These are phyloP conservation scores for Naganishia vaughanmartiniae DNA, from an alignment of 768 basidiomycete genomes.

Conservation along the genomic window DNA sequence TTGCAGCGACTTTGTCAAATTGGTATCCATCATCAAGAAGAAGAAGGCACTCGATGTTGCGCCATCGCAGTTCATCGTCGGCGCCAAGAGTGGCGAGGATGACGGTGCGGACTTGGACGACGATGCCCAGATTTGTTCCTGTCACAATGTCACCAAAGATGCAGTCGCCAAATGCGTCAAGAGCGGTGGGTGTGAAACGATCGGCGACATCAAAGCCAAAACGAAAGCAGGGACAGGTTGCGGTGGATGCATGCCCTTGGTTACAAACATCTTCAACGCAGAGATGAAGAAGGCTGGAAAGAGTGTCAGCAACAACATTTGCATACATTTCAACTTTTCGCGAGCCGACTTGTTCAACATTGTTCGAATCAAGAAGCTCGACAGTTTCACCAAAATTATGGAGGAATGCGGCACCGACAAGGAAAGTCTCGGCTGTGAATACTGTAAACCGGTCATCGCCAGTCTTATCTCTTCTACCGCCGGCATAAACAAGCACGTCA, in stretches of 20 bases:
- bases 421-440: slow-evolving; percentile 65
- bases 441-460: slow-evolving; percentile 69
- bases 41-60: slow-evolving; percentile 68
- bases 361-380: slow-evolving; percentile 64
- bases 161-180: slow-evolving; percentile 59
- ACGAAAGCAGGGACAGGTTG: slow-evolving; percentile 73
- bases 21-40: slow-evolving; percentile 69
- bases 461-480: slow-evolving; percentile 56
- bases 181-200: slow-evolving; percentile 55
- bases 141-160: slow-evolving; percentile 69
- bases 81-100: slow-evolving; percentile 58
- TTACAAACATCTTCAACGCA: slow-evolving; percentile 56
- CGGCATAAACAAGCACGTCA: slow-evolving; percentile 65
- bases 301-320: slow-evolving; percentile 60
- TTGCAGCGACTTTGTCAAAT: slow-evolving; percentile 65
- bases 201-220: slow-evolving; percentile 63
- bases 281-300: slow-evolving; percentile 70
- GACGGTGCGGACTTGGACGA: slow-evolving; percentile 69
- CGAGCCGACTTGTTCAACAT: slow-evolving; percentile 68
- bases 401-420: slow-evolving; percentile 56
- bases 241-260: slow-evolving; percentile 68
- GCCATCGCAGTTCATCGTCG: slow-evolving; percentile 67
- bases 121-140: slow-evolving; percentile 69
- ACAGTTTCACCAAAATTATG: slow-evolving; percentile 62
- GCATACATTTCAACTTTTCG: slow-evolving; percentile 64